Conservation (phyloP, 495 filamentous ascomycete species). For the Jackrogersella minutella region DNA sequence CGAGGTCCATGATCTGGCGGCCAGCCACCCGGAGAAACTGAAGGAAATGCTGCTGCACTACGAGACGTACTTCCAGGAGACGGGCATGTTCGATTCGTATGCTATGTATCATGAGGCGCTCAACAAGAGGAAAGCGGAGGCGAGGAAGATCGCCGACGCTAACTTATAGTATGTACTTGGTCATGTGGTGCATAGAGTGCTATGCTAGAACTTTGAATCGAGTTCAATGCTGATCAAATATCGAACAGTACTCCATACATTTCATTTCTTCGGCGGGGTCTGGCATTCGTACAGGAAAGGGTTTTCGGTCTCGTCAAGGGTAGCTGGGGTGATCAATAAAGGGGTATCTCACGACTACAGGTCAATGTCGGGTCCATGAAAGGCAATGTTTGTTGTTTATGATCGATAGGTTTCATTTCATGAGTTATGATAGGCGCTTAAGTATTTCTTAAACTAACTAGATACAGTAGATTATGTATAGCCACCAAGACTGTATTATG, state of each 20-base stretch:
- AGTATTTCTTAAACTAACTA: no score
- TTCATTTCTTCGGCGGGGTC: slow-evolving; percentile 3
- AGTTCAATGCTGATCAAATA: background rate
- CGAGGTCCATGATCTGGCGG: slow-evolving; percentile 47
- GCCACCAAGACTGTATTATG: no score
- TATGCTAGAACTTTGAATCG: background rate
- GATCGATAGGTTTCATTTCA: no score
- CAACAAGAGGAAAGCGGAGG: slow-evolving; percentile 26
- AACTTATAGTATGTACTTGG: slow-evolving; percentile 18
- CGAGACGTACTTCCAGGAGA: slow-evolving; percentile 62
- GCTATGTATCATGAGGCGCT: slow-evolving; percentile 35
- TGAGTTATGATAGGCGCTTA: no score
- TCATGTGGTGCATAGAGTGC: no score
- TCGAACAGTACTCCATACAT: slow-evolving; percentile 2
- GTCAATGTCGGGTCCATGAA: background rate
- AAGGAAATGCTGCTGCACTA: slow-evolving; percentile 46
- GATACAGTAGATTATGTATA: no score
- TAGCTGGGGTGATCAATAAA: slow-evolving; percentile 17
- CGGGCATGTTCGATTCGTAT: slow-evolving; percentile 54
- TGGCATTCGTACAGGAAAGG: slow-evolving; percentile 15
- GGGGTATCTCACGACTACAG: background rate
- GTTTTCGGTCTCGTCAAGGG: slow-evolving; percentile 16
- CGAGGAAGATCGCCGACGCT: background rate
- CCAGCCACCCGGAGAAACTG: slow-evolving; percentile 36
- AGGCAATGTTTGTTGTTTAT: background rate